Base-by-base conservation (phyloP, 305 asterid genomes). In the Plantago coronopus region DNA sequence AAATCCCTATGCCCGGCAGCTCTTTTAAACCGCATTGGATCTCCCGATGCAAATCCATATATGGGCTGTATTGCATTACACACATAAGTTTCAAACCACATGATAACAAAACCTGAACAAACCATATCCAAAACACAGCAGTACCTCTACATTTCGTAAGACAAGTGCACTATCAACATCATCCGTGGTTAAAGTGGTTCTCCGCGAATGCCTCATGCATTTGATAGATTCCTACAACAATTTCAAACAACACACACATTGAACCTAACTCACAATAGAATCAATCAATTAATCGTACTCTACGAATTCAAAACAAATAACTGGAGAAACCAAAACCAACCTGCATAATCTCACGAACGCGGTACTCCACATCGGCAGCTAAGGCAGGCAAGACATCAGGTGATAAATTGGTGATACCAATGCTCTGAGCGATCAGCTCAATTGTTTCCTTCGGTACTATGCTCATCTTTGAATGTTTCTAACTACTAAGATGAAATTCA, bases 301-400 rank as follows among this genome's bases (percentile, higher is more conserved):
- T 11, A 4, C 12, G 12, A 34, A 34, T 9, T 34, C 40, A 12
- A 34, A n/a, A 34, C 60, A 31, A n/a, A 57, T 48, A 62, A 19
- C 9, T 48, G 15, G 54, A 18, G 61, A 25, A 68, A 48, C 21
- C 56, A 62, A 37, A 46, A 21, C 44, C 29, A 7, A 93, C 99
- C 99, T 94, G 99, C 97, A 94, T 89, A 45, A 89, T 83, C 74
- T 94, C 96, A 37, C 97, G 93, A 69, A 94, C 75, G 38, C 97
- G 93, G 65, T 87, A 89, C 79, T 89, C 99, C 6, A 85, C 96
- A 78, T 94, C 96, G 65, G 93, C 87, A 29, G 99, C 96, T 17
- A 94, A 87, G 64, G 80, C 87, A 44, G 95, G 93, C 58, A 84
- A 75, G 1, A 84, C 91, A 62, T 94, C 96, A 21, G 96, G 84